Evolutionary conservation across 1,284 basidiomycete genomes (phyloP).

Genomic region (Apiotrichum montevideense): DNA sequence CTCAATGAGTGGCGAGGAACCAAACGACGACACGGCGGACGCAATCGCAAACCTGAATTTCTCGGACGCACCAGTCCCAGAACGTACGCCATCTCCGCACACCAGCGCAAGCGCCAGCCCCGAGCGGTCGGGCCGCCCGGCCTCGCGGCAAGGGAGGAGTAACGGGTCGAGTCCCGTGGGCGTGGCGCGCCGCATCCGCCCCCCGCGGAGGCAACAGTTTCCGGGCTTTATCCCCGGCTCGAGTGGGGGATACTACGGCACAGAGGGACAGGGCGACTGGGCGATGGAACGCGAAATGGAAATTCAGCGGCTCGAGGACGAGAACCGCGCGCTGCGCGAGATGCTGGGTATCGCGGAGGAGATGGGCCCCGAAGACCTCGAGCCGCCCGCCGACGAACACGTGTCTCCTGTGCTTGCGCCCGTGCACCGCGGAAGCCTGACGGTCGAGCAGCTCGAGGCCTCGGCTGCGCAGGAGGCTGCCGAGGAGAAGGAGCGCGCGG

Average conservation of each 20-base stretch:
- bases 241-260: constrained; percentile 41
- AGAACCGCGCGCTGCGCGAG: constrained; percentile 70
- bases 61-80: not conserved
- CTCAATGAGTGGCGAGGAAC: constrained; percentile 63
- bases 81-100: not conserved
- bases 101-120: not conserved
- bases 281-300: constrained; percentile 75
- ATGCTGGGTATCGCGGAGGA: constrained; percentile 58
- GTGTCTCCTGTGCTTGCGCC: constrained; percentile 3
- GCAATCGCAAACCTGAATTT: not conserved
- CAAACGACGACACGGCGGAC: not conserved
- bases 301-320: constrained; percentile 66
- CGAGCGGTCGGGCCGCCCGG: no score
- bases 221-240: constrained; percentile 34
- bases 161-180: constrained; percentile 9
- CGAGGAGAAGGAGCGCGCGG: constrained; percentile 11
- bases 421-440: constrained; percentile 31
- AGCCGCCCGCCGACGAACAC: constrained; percentile 1
- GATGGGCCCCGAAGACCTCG: constrained; percentile 13
- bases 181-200: not conserved
- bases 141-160: no score
- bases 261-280: constrained; percentile 61
- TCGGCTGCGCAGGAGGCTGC: constrained; percentile 33
- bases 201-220: constrained; percentile 16
- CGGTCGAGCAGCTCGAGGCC: constrained; percentile 36